A percentile compares a stretch with the other conserved stretches of the same genome.
These are phyloP conservation scores for Choiromyces venosus DNA, from an alignment of 495 filamentous ascomycete genomes.

Conservation along the genomic window DNA sequence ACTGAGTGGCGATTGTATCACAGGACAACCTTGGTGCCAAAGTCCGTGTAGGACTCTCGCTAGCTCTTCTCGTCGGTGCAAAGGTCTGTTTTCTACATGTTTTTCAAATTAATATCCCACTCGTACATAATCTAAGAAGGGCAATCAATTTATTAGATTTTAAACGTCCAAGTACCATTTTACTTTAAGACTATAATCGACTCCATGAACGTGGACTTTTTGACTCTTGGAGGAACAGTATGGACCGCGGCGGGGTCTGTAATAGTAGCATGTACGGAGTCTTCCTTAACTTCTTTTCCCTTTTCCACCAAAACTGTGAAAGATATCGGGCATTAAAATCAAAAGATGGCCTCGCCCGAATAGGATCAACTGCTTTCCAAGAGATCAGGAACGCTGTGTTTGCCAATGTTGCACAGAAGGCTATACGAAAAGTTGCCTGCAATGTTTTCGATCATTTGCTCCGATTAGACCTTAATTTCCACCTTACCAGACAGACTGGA, in stretches of 20 bases:
- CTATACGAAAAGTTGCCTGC: conserved; percentile 81
- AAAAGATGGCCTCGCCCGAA: conserved; percentile 75
- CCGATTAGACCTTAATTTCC: conserved; percentile 84
- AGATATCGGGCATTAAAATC: conserved; percentile 9
- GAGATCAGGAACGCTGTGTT: conserved; percentile 94
- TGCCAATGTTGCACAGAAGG: conserved; percentile 93
- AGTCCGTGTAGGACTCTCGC: conserved; percentile 71
- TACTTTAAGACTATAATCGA: conserved; percentile 98
- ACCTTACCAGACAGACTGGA: conserved; percentile 87
- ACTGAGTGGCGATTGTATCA: conserved; percentile 19
- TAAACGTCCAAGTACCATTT: conserved; percentile 97
- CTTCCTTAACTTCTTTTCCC: background rate
- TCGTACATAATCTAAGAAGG: conserved; percentile 7
- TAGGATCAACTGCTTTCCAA: conserved; percentile 80
- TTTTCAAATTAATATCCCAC: background rate
- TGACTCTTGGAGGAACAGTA: conserved; percentile 72
- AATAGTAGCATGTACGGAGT: conserved; percentile 69
- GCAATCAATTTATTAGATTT: conserved; percentile 49
- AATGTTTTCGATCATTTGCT: conserved; percentile 91
- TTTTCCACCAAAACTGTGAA: conserved; percentile 7
- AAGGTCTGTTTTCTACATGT: conserved; percentile 49
- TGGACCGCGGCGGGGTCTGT: conserved; percentile 83
- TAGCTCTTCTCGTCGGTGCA: conserved; percentile 76
- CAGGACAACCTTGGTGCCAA: conserved; percentile 73
- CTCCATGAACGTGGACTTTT: conserved; percentile 92